Evolutionary conservation across 306 rosid species (phyloP), one percentile per base, ranked within the genome.

Genomic region (Biancaea sappan): DNA sequence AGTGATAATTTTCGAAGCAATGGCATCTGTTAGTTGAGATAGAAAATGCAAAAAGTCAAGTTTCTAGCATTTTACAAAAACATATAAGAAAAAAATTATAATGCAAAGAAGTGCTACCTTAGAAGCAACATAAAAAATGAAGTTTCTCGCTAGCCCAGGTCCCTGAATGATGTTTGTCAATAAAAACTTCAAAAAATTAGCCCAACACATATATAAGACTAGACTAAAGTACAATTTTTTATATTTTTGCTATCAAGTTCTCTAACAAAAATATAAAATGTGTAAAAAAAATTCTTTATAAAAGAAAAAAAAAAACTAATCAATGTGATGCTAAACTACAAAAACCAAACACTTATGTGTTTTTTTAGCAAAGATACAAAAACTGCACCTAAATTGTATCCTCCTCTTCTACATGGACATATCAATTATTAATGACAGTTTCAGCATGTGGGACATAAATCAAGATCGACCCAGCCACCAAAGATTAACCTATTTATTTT

Each of bases 1-100:
- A 92, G 76, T 16, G 93, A 90, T 38, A 92, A 47, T 75, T 74
- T 85, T 74, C 96, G 86, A 66, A 92, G 96, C 85, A 88, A 32
- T 48, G 92, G 92, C 81, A 89, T 8, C 93, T 92, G 86, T 66
- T 52, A 58, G 41, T 69, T 65, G 72, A 51, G 66, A 80, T 32
- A 71, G 56, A 74, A 80, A 56, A 72, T n/a, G n/a, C 41, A 59
- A 65, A 26, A 28, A 13, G 68, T 41, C 65, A 64, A 52, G 54
- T 32, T 75, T 41, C 63, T 41, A 43, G 57, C 77, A 73, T 75
- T 71, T 61, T 32, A 47, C 64, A 59, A 50, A 77, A 71, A 43
- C 31, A 56, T 7, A 69, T 40, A 63, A 6, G 47, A 60, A 31
- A 44, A 50, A 1, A 25, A 47, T 16, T 14, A 11, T 0, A 35